Conservation (phyloP, 257 asterid genomes). For the Haberlea rhodopensis region DNA sequence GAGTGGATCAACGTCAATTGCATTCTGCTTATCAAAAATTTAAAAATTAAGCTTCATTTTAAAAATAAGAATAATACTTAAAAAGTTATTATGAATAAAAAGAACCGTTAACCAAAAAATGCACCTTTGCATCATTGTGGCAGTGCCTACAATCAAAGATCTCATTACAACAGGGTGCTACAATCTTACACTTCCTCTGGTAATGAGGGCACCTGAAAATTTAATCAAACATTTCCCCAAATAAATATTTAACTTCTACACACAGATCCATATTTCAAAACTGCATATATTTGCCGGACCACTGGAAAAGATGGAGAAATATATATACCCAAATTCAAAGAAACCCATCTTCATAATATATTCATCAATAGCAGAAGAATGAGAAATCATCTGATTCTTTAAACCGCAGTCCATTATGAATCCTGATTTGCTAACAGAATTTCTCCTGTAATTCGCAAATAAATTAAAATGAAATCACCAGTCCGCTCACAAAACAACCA, state of each 20-base stretch:
- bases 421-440: background rate
- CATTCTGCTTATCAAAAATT: conserved; percentile 43
- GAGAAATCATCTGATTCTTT: conserved; percentile 28
- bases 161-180: conserved; percentile 75
- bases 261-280: background rate
- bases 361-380: conserved; percentile 25
- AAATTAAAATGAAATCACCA: background rate
- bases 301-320: background rate
- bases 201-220: conserved; percentile 61
- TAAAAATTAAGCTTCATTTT: conserved; percentile 13
- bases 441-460: conserved; percentile 10
- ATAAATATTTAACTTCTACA: background rate
- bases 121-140: conserved; percentile 77
- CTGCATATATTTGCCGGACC: background rate
- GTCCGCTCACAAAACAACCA: conserved; percentile 1
- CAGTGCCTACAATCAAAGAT: conserved; percentile 78
- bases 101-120: background rate
- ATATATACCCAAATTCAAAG: conserved; percentile 34
- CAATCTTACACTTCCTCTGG: conserved; percentile 61
- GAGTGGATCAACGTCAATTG: conserved; percentile 51
- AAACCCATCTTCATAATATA: conserved; percentile 26
- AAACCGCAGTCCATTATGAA: conserved; percentile 31
- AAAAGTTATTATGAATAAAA: background rate
- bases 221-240: background rate
- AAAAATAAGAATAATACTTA: background rate